Evolutionary conservation across 768 basidiomycete species (phyloP).

Genomic region (Rhizopogon rudus): DNA sequence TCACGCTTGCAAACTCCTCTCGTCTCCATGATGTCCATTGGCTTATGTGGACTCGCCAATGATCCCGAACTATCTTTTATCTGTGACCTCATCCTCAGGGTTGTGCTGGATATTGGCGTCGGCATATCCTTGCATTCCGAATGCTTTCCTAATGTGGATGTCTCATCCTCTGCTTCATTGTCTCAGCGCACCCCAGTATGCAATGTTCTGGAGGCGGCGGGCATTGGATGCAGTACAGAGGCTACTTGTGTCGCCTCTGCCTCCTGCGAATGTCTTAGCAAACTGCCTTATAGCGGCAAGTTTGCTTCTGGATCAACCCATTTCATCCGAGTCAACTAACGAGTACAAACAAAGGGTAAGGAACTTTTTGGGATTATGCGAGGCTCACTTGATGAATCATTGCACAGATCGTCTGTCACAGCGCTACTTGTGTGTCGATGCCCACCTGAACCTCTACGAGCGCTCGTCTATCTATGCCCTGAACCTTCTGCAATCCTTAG

Average conservation of each 20-base stretch:
- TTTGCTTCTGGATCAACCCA: constrained; percentile 1
- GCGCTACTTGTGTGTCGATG: neutral
- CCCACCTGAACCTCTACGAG: neutral
- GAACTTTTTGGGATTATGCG: neutral
- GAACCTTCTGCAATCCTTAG: constrained; percentile 1
- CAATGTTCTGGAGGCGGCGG: neutral
- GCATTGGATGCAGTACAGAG: constrained; percentile 2
- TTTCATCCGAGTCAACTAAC: constrained; percentile 3
- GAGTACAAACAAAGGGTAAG: constrained; percentile 4
- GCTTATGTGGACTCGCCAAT: neutral
- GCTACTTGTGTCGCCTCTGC: neutral
- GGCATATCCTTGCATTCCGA: constrained; percentile 1
- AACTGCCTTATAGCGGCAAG: constrained; percentile 5
- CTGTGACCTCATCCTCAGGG: neutral
- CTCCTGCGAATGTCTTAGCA: constrained; percentile 2
- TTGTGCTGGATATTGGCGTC: neutral
- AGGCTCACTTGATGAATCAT: neutral
- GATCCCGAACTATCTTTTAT: constrained; percentile 5
- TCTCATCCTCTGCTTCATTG: constrained; percentile 5
- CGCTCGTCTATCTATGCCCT: constrained; percentile 1
- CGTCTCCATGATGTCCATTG: constrained; percentile 3
- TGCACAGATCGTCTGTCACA: neutral
- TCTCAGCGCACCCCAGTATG: neutral
- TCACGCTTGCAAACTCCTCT: neutral
- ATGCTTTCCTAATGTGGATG: constrained; percentile 4